Evolutionary conservation across 306 rosid genomes (phyloP), one percentile per base, ranked within the genome.

Genomic region (Herpetospermum pedunculosum): DNA sequence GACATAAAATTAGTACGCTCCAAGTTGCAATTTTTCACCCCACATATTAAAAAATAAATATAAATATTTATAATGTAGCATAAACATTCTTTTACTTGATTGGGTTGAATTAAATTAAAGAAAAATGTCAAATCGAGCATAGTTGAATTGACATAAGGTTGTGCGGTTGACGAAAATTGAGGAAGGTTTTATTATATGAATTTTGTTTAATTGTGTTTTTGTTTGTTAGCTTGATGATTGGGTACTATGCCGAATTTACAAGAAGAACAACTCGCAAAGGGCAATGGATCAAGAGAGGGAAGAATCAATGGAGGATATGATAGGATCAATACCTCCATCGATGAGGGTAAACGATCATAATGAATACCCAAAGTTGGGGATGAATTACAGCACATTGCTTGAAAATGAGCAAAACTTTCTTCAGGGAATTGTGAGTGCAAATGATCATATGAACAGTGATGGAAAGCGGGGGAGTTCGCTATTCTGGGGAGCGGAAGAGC

Each of bases 221-320:
- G 23, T 46, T 2, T 30, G 30, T 16, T 70, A 89, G 94, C 87
- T 89, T 46, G 94, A 89, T 50, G 91, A 89, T 79, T 89, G 94
- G 89, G 94, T 89, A 15, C 38, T 89, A 46, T 89, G 91, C 84
- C 91, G 94, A 74, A 89, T 89, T 76, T 89, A 89, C 83, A 83
- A 89, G 86, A 89, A 89, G 83, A 84, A 79, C 81, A 88, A 84
- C 70, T 73, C 91, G 8, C 87, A 84, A 40, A 80, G 86, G 38
- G 78, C 84, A 0, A 25, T 84, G 67, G 90, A 84, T 35, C 84
- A 81, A 2, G 94, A 88, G 2, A 80, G 89, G 76, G 94, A 84
- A 60, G 94, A 88, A 21, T 80, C 88, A 6, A 74, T 88, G 82
- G 94, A 81, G 3, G 91, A 86, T 8, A 57, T 86, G 88, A 80